phyloP scores from a whole-genome alignment of 345 rosid genomes.

The Salix caprea region DNA sequence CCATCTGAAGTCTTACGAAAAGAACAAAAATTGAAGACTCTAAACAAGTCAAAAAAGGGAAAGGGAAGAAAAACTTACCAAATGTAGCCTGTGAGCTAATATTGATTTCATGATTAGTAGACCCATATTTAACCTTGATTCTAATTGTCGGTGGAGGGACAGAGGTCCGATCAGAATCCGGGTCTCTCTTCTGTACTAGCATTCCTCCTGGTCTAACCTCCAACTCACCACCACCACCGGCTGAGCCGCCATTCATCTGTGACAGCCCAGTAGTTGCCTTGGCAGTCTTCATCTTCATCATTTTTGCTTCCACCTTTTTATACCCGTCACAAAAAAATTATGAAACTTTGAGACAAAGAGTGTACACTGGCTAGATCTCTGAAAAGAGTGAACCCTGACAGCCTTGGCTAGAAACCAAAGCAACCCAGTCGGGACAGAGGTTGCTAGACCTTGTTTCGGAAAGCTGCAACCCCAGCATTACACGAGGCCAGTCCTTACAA shows the following conservation, averaged over 20 bases:
- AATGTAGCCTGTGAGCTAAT: constrained; percentile 87
- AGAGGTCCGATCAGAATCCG: constrained; percentile 58
- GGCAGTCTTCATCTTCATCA: constrained; percentile 69
- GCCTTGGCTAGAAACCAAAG: constrained; percentile 38
- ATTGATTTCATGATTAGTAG: constrained; percentile 74
- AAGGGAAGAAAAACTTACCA: constrained; percentile 36
- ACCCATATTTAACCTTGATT: constrained; percentile 82
- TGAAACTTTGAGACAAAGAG: constrained; percentile 3
- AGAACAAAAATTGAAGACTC: neutral
- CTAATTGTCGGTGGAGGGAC: constrained; percentile 79
- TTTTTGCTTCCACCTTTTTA: constrained; percentile 22
- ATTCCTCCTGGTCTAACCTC: constrained; percentile 98
- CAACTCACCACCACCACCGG: constrained; percentile 54
- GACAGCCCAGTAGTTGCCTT: constrained; percentile 48
- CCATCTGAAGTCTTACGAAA: neutral
- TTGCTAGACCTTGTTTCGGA: constrained; percentile 18
- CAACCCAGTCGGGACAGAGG: constrained; percentile 36
- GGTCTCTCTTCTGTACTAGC: constrained; percentile 89
- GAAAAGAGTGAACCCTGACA: constrained; percentile 8
- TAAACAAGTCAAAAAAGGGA: neutral
- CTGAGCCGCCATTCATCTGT: constrained; percentile 42
- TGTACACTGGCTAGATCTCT: constrained; percentile 33
- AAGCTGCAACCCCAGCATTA: constrained; percentile 31
- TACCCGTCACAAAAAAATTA: constrained; percentile 1
- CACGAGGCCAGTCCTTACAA: constrained; percentile 25